Evolutionary conservation across 192 early-diverging fungal species (phyloP), one percentile per base, ranked within the genome.

Genomic region (Backusella mclennaniae): DNA sequence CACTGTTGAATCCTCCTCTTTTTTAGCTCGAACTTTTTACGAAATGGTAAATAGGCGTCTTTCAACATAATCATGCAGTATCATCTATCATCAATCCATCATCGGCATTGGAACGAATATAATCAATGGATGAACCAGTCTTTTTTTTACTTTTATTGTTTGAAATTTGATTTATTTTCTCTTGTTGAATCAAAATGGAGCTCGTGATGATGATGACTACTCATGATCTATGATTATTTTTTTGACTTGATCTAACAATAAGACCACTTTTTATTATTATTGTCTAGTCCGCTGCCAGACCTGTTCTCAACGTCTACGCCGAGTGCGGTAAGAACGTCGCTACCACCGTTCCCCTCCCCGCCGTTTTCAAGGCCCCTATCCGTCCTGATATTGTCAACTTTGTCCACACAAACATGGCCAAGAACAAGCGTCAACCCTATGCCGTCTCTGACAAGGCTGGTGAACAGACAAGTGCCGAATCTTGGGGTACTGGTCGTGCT

Each of bases 371-470:
- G 83, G 95, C 98, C 68, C 98, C 98, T 74, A 98, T 99, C 87
- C 92, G 97, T 85, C 93, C 96, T 73, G 98, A 98, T 81, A 91
- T 99, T 81, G 96, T 99, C 80, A 89, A 92, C 86, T 93, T 95
- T 79, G 96, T 97, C 74, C 95, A 98, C 93, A 98, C 94, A 84
- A 96, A 96, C 92, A 94, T 99, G 90, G 93, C 94, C 89, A 99
- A 99, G 95, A 98, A 98, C 93, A 95, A 93, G 87, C 94, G 97
- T 85, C 98, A 99, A 89, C 87, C 98, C 71, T 99, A 99, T 89
- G 87, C 97, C 70, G 96, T 95, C 79, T 94, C 92, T 85, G 91
- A 92, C 83, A 93, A 97, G 90, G 98, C 98, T 83, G 42, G 42
- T 44, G n/a, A n/a, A n/a, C n/a, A n/a, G n/a, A n/a, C n/a, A n/a